Percentiles rank a stretch among this genome's conserved stretches.
Evolutionary conservation across 306 rosid genomes (phyloP).

Genomic region (Oemleria cerasiformis): DNA sequence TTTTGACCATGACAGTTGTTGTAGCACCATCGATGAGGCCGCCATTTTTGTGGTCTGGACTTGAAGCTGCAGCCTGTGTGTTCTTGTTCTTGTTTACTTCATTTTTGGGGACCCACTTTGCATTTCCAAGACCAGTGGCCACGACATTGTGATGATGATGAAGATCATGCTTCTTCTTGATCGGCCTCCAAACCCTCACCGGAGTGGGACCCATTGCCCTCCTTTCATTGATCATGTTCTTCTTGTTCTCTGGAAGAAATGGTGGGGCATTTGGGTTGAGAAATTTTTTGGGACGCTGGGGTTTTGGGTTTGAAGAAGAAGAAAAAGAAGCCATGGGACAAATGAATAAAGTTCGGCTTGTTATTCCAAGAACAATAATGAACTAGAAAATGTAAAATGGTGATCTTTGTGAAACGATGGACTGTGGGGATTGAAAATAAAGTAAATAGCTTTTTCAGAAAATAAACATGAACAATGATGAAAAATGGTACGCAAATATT

Average conservation of each 20-base stretch:
- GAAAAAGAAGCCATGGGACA: background rate
- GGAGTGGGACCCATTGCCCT: no score
- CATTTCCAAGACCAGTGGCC: background rate
- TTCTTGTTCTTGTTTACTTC: background rate
- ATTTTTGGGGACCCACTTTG: background rate
- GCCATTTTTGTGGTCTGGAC: background rate
- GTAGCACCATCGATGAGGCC: background rate
- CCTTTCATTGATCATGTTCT: no score
- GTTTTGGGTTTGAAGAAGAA: background rate
- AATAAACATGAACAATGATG: background rate
- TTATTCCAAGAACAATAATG: no score
- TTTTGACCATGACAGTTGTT: constrained; percentile 33
- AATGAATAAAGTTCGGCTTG: no score
- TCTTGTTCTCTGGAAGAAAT: background rate
- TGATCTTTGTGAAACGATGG: no score
- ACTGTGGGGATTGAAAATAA: no score
- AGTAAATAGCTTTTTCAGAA: no score
- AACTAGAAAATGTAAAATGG: no score
- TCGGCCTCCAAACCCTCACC: background rate
- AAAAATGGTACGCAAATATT: background rate
- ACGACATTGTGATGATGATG: no score
- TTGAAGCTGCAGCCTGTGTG: background rate
- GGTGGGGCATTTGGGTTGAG: background rate
- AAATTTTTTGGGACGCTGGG: background rate
- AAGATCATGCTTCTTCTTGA: background rate